These are phyloP conservation scores for Metarhizium album DNA, from an alignment of 2,329 filamentous ascomycete species.

Conservation along the genomic window DNA sequence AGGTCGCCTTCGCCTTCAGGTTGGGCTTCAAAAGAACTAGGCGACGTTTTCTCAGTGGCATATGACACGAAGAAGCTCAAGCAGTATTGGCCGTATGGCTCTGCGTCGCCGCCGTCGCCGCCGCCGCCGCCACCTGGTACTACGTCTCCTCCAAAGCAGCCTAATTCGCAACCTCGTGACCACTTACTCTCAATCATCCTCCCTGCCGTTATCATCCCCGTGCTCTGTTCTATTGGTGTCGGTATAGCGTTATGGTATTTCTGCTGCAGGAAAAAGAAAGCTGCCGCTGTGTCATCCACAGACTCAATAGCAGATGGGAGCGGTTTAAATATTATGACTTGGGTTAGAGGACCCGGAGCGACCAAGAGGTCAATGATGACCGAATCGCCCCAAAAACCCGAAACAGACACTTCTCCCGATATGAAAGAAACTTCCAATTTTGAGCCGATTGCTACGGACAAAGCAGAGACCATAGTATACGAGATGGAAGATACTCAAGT, in stretches of 20 bases:
- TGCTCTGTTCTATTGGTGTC: slow-evolving; percentile 1
- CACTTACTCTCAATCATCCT: slow-evolving; percentile 4
- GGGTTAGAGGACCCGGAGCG: slow-evolving; percentile 37
- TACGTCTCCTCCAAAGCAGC: not conserved
- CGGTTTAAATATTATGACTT: slow-evolving; percentile 36
- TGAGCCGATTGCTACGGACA: not conserved
- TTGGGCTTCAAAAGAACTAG: slow-evolving; percentile 40
- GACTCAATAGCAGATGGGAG: slow-evolving; percentile 34
- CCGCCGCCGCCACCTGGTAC: not conserved
- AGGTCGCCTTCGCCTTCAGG: slow-evolving; percentile 50
- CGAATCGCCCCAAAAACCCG: not conserved
- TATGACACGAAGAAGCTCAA: slow-evolving; percentile 48
- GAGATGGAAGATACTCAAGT: slow-evolving; percentile 35
- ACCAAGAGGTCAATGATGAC: slow-evolving; percentile 23
- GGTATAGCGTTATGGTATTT: slow-evolving; percentile 39
- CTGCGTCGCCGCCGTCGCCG: slow-evolving; percentile 10
- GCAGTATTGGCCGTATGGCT: slow-evolving; percentile 50
- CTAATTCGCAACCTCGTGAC: not conserved
- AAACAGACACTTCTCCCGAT: slow-evolving; percentile 7
- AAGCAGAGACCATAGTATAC: slow-evolving; percentile 4
- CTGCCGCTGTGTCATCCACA: slow-evolving; percentile 18
- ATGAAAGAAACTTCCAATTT: not conserved
- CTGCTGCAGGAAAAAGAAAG: slow-evolving; percentile 36
- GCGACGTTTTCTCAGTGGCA: slow-evolving; percentile 38
- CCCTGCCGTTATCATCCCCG: slow-evolving; percentile 9